Conservation (phyloP, 768 basidiomycete species). For the Lanmaoa rubissima region DNA sequence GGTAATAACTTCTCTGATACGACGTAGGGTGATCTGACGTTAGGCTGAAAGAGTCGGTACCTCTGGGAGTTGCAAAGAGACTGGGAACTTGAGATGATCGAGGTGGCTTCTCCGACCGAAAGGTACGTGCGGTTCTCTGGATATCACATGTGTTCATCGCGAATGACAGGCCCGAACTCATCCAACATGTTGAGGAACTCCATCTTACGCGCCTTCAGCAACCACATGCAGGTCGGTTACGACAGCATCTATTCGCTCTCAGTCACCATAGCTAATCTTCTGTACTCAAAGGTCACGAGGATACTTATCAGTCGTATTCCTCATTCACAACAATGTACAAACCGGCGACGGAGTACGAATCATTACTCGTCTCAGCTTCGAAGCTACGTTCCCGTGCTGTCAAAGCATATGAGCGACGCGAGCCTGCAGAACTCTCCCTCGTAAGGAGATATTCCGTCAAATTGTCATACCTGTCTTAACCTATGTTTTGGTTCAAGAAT, state of each 20-base stretch:
- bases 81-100: slow-evolving; percentile 71
- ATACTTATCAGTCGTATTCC: slow-evolving; percentile 84
- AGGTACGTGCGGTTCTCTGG: slow-evolving; percentile 36
- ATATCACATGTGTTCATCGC: background rate
- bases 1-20: slow-evolving; percentile 37
- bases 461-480: slow-evolving; percentile 9
- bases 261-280: background rate
- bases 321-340: slow-evolving; percentile 82
- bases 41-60: slow-evolving; percentile 52
- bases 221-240: slow-evolving; percentile 66
- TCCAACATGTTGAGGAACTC: slow-evolving; percentile 54
- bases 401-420: slow-evolving; percentile 62
- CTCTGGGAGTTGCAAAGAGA: slow-evolving; percentile 73
- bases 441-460: slow-evolving; percentile 38
- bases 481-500: slow-evolving; percentile 12
- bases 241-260: background rate
- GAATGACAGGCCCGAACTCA: slow-evolving; percentile 38
- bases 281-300: slow-evolving; percentile 61
- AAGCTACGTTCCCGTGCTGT: slow-evolving; percentile 61
- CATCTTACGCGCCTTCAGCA: slow-evolving; percentile 68
- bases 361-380: slow-evolving; percentile 71
- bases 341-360: slow-evolving; percentile 74
- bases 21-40: slow-evolving; percentile 11
- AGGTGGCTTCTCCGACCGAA: slow-evolving; percentile 43
- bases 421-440: slow-evolving; percentile 57